Base-by-base conservation (phyloP, 495 filamentous ascomycete species). In the Xylaria palmicola region DNA sequence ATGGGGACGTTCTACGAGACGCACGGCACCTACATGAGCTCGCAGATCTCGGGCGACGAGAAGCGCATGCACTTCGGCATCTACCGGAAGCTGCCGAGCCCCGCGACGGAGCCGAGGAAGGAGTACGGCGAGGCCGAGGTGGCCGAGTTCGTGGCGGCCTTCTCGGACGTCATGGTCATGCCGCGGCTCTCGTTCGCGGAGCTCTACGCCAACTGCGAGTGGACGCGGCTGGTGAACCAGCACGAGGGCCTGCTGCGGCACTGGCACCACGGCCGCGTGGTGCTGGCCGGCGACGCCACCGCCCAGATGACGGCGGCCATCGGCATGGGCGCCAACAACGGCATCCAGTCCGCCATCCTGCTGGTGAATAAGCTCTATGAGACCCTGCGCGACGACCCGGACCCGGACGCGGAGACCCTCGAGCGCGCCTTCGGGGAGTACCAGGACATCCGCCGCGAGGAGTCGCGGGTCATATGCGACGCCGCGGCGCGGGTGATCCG, bases 261-360 rank as follows among this genome's bases (percentile, higher is more conserved):
- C 6, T 83, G 77, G 77, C 76, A 71, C 19, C 56, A 62, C 6
- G 78, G 77, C 6, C 77, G 81, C 3, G 69, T 84, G 22, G 77
- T 69, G 4, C 69, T 84, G 2, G 37, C 82, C 4, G 85, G 85
- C 6, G 84, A 87, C 63, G 74, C 81, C 0, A 76, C 72, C 32
- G 79, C 80, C 57, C 81, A 82, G 62, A 72, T 78, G 48, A 77
- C 75, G 1, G 68, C 74, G 2, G 73, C 73, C 58, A 47, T 76
- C 5, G 73, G 69, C 0, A 27, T 61, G 34, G 73, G 71, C 2
- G 62, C 64, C 4, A 75, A 75, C 39, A 58, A 30, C n/a, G 73
- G 64, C 0, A 73, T 82, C 0, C 76, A 81, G 64, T 74, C 66
- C n/a, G 75, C 74, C 6, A 74, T 74, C 3, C 69, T 65, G 0